These are phyloP conservation scores for Hypoxylon sp. DNA, from an alignment of 2,329 filamentous ascomycete species.

Conservation along the genomic window DNA sequence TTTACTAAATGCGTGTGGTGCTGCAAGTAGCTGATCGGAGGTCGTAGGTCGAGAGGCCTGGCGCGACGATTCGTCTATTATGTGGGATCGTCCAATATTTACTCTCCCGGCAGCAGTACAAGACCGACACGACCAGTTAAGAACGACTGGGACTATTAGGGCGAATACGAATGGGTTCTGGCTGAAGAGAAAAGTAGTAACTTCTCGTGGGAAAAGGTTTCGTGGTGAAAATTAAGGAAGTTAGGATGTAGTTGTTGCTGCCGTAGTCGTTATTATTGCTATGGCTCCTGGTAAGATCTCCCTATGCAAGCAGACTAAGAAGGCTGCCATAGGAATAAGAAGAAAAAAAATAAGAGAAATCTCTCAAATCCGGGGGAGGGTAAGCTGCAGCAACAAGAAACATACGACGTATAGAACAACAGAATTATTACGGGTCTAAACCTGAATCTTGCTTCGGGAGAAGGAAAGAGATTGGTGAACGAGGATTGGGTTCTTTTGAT, in stretches of 20 bases:
- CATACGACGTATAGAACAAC: slow-evolving; percentile 43
- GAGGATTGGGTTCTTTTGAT: slow-evolving; percentile 48
- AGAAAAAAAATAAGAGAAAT: slow-evolving; percentile 38
- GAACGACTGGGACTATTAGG: slow-evolving; percentile 32
- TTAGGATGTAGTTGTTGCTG: slow-evolving; percentile 13
- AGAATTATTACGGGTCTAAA: slow-evolving; percentile 44
- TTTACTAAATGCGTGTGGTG: slow-evolving; percentile 37
- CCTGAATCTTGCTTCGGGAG: slow-evolving; percentile 39
- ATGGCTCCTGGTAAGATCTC: slow-evolving; percentile 31
- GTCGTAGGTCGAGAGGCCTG: slow-evolving; percentile 50
- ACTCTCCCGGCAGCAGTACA: slow-evolving; percentile 44
- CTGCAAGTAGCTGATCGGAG: slow-evolving; percentile 41
- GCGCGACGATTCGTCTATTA: slow-evolving; percentile 46
- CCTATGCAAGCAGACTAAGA: slow-evolving; percentile 33
- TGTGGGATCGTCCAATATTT: slow-evolving; percentile 46
- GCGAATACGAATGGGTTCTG: slow-evolving; percentile 20
- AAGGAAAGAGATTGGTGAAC: slow-evolving; percentile 44
- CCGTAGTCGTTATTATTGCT: slow-evolving; percentile 31
- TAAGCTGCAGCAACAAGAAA: slow-evolving; percentile 46
- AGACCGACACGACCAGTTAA: slow-evolving; percentile 25
- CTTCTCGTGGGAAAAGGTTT: slow-evolving; percentile 6
- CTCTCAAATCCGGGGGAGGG: slow-evolving; percentile 43
- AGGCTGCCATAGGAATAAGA: slow-evolving; percentile 28
- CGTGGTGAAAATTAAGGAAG: slow-evolving; percentile 8
- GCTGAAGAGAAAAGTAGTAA: slow-evolving; percentile 12